phyloP scores from a whole-genome alignment of 768 basidiomycete species.

The Leucocoprinus sp. region DNA sequence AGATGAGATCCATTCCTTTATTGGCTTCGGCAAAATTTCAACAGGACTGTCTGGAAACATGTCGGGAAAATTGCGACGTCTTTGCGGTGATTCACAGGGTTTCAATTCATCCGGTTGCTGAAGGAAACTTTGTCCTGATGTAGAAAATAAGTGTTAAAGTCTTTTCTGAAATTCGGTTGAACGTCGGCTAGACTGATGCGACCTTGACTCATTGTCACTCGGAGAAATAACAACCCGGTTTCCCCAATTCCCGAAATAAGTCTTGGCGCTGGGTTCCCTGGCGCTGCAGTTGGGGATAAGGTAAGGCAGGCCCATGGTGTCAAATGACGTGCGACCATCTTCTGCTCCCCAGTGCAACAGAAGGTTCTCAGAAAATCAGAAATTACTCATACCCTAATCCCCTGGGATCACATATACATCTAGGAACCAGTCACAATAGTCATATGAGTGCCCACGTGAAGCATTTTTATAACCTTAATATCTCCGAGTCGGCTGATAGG shows the following conservation, averaged over 20 bases:
- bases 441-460: too few relatives aligned
- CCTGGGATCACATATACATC: neutral
- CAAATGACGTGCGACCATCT: slow-evolving; percentile 1
- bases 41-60: slow-evolving; percentile 19
- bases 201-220: too few relatives aligned
- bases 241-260: slow-evolving; percentile 1
- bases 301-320: neutral
- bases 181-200: neutral
- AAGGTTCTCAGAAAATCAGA: slow-evolving; percentile 5
- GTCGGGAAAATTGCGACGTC: slow-evolving; percentile 17
- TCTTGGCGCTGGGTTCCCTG: neutral
- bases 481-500: neutral
- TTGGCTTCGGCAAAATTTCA: slow-evolving; percentile 32
- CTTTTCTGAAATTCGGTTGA: slow-evolving; percentile 3
- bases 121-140: neutral
- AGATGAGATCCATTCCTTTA: slow-evolving; percentile 8
- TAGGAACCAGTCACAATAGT: neutral
- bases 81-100: slow-evolving; percentile 22
- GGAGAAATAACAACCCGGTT: slow-evolving; percentile 6
- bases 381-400: neutral
- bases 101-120: slow-evolving; percentile 19
- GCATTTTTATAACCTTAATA: neutral
- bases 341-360: neutral
- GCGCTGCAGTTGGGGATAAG: too few relatives aligned
- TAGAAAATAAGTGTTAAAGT: slow-evolving; percentile 1